Evolutionary conservation across 768 basidiomycete genomes (phyloP).

Genomic region (Inosperma sp.): DNA sequence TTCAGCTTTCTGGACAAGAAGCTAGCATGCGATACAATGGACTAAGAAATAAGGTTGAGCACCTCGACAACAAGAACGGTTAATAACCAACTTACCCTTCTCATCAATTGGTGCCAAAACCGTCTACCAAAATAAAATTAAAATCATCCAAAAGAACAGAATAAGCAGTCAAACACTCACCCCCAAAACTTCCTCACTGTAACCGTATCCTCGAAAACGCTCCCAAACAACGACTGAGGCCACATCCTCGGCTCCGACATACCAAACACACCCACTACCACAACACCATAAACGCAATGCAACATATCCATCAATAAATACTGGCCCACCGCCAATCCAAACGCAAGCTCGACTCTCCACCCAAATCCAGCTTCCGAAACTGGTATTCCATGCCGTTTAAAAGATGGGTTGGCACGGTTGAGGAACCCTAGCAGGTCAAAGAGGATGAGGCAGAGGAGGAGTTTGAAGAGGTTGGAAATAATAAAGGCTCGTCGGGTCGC

Average conservation of each 20-base stretch:
- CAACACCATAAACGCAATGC: conserved; percentile 9
- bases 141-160: neutral
- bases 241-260: conserved; percentile 24
- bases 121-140: neutral
- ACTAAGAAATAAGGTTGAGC: too few relatives aligned
- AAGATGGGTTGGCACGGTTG: conserved; percentile 8
- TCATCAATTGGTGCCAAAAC: conserved; percentile 12
- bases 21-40: too few relatives aligned
- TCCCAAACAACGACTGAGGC: conserved; percentile 30
- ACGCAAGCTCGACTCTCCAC: conserved; percentile 2
- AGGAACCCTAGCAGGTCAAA: conserved; percentile 4
- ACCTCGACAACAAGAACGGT: neutral
- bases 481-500: neutral
- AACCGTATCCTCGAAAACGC: conserved; percentile 26
- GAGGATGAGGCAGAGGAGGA: conserved; percentile 2
- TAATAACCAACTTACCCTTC: conserved; percentile 2
- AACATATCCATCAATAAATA: neutral
- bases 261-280: conserved; percentile 14
- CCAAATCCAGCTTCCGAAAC: neutral
- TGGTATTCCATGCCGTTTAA: neutral
- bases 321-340: neutral
- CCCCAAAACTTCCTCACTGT: conserved; percentile 34
- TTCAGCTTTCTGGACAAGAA: too few relatives aligned
- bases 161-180: conserved; percentile 17
- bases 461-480: conserved; percentile 1